These are phyloP conservation scores for Geranomyces michiganensis DNA, from an alignment of 192 early-diverging fungal species.

Conservation along the genomic window DNA sequence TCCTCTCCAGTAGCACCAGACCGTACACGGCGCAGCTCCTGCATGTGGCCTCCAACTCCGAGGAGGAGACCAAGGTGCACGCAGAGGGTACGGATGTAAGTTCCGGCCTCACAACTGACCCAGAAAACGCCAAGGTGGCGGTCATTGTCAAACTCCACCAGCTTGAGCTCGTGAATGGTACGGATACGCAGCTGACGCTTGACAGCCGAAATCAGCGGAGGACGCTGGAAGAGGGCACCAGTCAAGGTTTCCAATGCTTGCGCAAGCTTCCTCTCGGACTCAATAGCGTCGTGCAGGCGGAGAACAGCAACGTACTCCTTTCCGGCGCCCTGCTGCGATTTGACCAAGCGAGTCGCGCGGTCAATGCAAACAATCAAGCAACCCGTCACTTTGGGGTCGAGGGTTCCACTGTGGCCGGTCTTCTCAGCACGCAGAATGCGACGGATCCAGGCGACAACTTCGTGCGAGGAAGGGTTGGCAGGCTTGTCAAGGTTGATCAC, in stretches of 20 bases:
- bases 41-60: constrained; percentile 98
- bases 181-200: constrained; percentile 99
- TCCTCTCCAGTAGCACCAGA: constrained; percentile 90
- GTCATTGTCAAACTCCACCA: constrained; percentile 96
- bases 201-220: constrained; percentile 97
- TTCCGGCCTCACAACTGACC: constrained; percentile 98
- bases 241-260: constrained; percentile 94
- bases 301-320: constrained; percentile 98
- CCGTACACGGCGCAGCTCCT: constrained; percentile 96
- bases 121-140: constrained; percentile 96
- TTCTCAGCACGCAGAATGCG: constrained; percentile 97
- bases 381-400: constrained; percentile 99
- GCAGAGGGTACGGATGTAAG: constrained; percentile 99
- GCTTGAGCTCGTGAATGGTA: constrained; percentile 95
- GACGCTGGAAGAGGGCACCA: constrained; percentile 98
- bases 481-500: constrained; percentile 99
- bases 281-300: constrained; percentile 92
- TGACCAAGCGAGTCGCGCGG: constrained; percentile 96
- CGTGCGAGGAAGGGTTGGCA: constrained; percentile 98
- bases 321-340: constrained; percentile 97
- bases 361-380: constrained; percentile 99
- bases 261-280: constrained; percentile 83
- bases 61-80: constrained; percentile 96
- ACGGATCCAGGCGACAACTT: constrained; percentile 99
- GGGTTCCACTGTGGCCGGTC: constrained; percentile 97